Base-by-base conservation (phyloP, 108 stramenopile genomes). In the Mediolabrus comicus region DNA sequence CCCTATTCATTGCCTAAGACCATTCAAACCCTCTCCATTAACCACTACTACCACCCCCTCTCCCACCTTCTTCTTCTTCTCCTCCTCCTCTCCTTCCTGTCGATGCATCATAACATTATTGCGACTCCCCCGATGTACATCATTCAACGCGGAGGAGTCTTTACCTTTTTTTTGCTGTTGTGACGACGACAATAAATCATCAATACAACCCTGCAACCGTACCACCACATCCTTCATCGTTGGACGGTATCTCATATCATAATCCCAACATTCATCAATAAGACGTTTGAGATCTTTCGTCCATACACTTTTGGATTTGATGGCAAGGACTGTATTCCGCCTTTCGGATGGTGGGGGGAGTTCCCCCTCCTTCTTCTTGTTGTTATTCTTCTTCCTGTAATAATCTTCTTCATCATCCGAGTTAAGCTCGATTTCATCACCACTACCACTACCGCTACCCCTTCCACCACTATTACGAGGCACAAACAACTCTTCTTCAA, bases 241-340 rank as follows among this genome's bases (percentile, higher is more conserved):
- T 14, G 56, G 56, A 5, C 56, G 56, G 56, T 33, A 33, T 13
- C 56, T 30, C 56, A 57, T 57, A 33, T 57, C 56, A 17, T 33
- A 30, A 33, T 57, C 56, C 56, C 56, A 57, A 33, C 56, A 57
- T 19, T 57, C 56, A 6, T 57, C 56, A 16, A 57, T 28, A 16
- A 57, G 32, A 32, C 32, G 56, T 4, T 30, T 30, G 2, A 57
- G 56, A 30, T 33, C 56, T n/a, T 30, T 57, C 10, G 56, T 30
- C 56, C 56, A 57, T 13, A 32, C 16, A 19, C 32, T 30, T 28
- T 57, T 57, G 17, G 56, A 32, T 28, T 33, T 30, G 31, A 32
- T 16, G 16, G 30, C 56, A 30, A 57, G 56, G 5, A 32, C 34
- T 22, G 25, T 16, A 33, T 57, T 57, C 46, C 46, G 46, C 22